Percentiles rank a stretch among this genome's conserved stretches.
Evolutionary conservation across 2,329 filamentous ascomycete genomes (phyloP).

Genomic region (Sporothrix variecibatus): DNA sequence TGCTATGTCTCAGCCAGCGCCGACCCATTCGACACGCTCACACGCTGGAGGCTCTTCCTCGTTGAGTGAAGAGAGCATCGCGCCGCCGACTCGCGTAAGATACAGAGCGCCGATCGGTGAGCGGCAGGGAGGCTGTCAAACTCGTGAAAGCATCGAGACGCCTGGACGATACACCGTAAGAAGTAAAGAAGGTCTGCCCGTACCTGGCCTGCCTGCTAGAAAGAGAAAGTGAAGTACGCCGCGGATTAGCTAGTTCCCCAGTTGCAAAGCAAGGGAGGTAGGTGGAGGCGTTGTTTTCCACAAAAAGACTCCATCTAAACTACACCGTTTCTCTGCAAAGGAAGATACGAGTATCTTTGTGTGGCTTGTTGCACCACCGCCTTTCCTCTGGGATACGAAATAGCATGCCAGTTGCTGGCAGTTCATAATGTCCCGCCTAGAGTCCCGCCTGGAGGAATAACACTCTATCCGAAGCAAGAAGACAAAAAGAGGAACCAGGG

Average conservation of each 20-base stretch:
- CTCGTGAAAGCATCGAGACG: neutral
- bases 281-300: neutral
- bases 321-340: conserved; percentile 6
- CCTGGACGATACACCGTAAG: neutral
- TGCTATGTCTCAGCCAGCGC: conserved; percentile 13
- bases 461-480: neutral
- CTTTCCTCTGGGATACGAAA: neutral
- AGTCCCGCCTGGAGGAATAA: neutral
- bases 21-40: neutral
- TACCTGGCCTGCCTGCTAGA: neutral
- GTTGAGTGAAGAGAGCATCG: neutral
- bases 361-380: neutral
- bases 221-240: neutral
- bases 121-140: neutral
- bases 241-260: neutral
- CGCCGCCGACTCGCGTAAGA: conserved; percentile 11
- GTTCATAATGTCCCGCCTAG: neutral
- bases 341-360: neutral
- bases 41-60: neutral
- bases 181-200: neutral
- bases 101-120: neutral
- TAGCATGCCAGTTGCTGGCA: conserved; percentile 6
- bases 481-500: neutral
- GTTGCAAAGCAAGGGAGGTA: conserved; percentile 14
- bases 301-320: neutral